A percentile compares a stretch with the other conserved stretches of the same genome.
These are phyloP conservation scores for Trichoderma koningii DNA, from an alignment of 2,329 filamentous ascomycete species.

Conservation along the genomic window DNA sequence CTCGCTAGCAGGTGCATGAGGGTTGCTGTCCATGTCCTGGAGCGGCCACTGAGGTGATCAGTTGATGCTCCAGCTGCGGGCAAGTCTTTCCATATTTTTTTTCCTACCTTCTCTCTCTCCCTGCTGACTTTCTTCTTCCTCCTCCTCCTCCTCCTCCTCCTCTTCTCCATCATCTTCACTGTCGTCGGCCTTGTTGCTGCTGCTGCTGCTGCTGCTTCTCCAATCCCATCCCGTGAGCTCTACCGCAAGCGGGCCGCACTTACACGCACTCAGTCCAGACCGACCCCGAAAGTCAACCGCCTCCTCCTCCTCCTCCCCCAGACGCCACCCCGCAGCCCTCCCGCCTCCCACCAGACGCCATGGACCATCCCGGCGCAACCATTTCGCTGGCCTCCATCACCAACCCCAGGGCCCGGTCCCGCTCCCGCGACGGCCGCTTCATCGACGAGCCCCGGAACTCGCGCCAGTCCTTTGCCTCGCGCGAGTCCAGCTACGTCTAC, in stretches of 20 bases:
- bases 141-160: no score
- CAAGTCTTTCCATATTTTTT: no score
- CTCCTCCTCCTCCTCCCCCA: constrained; percentile 26
- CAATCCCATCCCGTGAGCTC: background rate
- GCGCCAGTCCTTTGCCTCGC: constrained; percentile 43
- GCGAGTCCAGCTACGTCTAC: constrained; percentile 47
- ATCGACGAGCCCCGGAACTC: constrained; percentile 38
- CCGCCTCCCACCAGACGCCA: background rate
- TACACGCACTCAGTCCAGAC: constrained; percentile 17
- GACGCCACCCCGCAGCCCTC: constrained; percentile 15
- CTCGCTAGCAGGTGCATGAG: constrained; percentile 11
- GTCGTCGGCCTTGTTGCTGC: background rate
- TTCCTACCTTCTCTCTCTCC: no score
- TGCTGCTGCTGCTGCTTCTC: background rate
- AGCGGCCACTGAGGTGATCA: no score
- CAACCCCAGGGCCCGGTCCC: constrained; percentile 44
- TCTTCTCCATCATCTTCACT: no score
- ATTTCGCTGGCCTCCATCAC: constrained; percentile 52
- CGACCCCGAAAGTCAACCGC: background rate
- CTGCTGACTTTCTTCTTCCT: no score
- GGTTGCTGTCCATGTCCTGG: no score
- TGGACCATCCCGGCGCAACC: constrained; percentile 28
- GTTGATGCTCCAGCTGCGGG: no score
- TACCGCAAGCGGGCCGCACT: background rate
- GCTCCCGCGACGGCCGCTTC: constrained; percentile 43